Conservation (phyloP, 768 basidiomycete species). For the Pisolithus sp. region DNA sequence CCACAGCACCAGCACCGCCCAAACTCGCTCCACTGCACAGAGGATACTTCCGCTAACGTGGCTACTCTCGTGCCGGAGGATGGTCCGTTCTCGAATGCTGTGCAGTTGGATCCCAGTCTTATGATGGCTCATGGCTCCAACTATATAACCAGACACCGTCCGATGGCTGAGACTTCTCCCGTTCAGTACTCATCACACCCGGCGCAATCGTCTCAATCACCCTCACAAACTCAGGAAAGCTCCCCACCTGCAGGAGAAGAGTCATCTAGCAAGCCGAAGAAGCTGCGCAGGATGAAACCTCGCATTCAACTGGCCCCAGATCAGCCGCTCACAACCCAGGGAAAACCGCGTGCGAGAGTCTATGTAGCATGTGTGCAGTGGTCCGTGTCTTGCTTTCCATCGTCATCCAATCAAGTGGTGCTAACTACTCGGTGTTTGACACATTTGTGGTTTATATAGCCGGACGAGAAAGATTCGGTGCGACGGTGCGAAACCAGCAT, state of each 20-base stretch:
- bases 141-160: background rate
- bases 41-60: background rate
- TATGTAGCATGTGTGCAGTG: slow-evolving; percentile 78
- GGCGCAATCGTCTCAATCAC: background rate
- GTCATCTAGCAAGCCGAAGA: slow-evolving; percentile 17
- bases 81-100: background rate
- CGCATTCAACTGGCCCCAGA: slow-evolving; percentile 65
- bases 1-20: background rate
- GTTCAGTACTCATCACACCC: background rate
- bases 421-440: slow-evolving; percentile 1
- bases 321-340: slow-evolving; percentile 77
- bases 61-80: background rate
- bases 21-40: background rate
- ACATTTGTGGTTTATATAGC: slow-evolving; percentile 31
- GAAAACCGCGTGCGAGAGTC: slow-evolving; percentile 67
- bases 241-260: background rate
- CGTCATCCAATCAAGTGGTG: background rate
- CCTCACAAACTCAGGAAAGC: background rate
- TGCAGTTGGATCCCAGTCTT: background rate
- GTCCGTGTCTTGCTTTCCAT: slow-evolving; percentile 30
- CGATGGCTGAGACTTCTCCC: background rate
- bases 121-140: background rate
- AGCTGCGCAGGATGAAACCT: slow-evolving; percentile 47
- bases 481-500: slow-evolving; percentile 72
- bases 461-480: slow-evolving; percentile 77